A percentile compares a stretch with the other conserved stretches of the same genome.
Conservation (phyloP, 768 basidiomycete genomes). For the Lactifluus piperatus region DNA sequence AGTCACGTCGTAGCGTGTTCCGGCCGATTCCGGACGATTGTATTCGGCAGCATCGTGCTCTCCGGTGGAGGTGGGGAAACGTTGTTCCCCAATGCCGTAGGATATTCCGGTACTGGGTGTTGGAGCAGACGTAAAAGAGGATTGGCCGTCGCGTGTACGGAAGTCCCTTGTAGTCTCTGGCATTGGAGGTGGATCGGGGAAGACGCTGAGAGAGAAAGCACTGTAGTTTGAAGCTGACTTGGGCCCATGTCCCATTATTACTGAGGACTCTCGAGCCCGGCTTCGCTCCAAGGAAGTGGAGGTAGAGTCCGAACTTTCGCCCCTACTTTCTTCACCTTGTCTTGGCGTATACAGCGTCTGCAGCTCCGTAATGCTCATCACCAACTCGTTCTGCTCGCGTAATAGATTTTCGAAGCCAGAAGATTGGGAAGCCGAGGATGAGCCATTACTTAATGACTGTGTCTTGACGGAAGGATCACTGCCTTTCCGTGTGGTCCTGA, state of each 20-base stretch:
- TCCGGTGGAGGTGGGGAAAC: conserved; percentile 18
- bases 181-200: conserved; percentile 51
- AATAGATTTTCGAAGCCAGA: conserved; percentile 34
- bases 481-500: neutral
- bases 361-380: conserved; percentile 53
- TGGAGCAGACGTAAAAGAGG: neutral
- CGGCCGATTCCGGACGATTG: conserved; percentile 32
- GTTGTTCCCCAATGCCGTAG: conserved; percentile 22
- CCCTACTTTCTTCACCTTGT: neutral
- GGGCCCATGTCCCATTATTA: neutral
- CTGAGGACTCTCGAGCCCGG: conserved; percentile 7
- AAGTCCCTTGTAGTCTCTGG: neutral
- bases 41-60: neutral
- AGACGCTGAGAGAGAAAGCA: conserved; percentile 65
- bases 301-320: neutral
- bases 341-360: conserved; percentile 30
- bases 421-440: conserved; percentile 20
- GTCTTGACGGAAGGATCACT: neutral
- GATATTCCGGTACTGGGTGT: conserved; percentile 23
- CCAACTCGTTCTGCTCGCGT: conserved; percentile 55
- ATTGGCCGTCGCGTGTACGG: neutral
- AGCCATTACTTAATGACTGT: neutral
- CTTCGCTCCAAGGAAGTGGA: neutral
- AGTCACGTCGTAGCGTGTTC: conserved; percentile 60
- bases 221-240: conserved; percentile 24